Conservation (phyloP, 2,329 filamentous ascomycete genomes). For the Verticillium tricorpus region DNA sequence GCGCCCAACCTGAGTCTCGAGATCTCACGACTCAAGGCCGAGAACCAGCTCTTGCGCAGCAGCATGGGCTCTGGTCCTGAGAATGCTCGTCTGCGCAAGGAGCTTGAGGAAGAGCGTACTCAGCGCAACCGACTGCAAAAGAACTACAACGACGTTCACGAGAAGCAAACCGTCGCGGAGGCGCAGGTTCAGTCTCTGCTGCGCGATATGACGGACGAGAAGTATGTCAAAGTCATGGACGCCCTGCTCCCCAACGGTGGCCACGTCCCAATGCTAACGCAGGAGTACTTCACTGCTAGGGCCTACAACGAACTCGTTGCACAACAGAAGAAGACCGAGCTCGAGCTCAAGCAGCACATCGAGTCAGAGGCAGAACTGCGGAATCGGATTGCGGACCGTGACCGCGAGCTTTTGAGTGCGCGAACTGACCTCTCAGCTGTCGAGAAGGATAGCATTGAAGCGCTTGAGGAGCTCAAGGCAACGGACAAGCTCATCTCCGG, state of each 20-base stretch:
- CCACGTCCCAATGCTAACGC: conserved; percentile 36
- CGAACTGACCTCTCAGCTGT: conserved; percentile 51
- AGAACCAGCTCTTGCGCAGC: conserved; percentile 54
- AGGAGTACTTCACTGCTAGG: conserved; percentile 44
- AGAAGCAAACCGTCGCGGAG: conserved; percentile 48
- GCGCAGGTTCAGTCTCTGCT: conserved; percentile 51
- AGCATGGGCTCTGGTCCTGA: conserved; percentile 50
- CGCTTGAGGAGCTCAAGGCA: conserved; percentile 53
- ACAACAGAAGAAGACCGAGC: conserved; percentile 43
- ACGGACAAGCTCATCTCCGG: conserved; percentile 55
- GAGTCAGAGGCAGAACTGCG: conserved; percentile 30
- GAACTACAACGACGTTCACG: conserved; percentile 51
- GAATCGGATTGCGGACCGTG: conserved; percentile 44
- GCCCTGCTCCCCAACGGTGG: conserved; percentile 8
- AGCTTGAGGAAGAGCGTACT: conserved; percentile 50
- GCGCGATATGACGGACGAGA: conserved; percentile 37
- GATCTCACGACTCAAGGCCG: conserved; percentile 55
- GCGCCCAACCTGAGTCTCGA: conserved; percentile 42
- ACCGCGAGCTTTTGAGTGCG: conserved; percentile 49
- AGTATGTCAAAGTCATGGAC: conserved; percentile 39
- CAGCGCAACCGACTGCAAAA: conserved; percentile 48
- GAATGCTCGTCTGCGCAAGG: conserved; percentile 47
- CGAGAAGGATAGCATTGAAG: conserved; percentile 48
- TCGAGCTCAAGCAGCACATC: conserved; percentile 33
- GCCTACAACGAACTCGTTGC: conserved; percentile 45